These are phyloP conservation scores for Zymoseptoria ardabiliae DNA, from an alignment of 2,329 filamentous ascomycete species.

Conservation along the genomic window DNA sequence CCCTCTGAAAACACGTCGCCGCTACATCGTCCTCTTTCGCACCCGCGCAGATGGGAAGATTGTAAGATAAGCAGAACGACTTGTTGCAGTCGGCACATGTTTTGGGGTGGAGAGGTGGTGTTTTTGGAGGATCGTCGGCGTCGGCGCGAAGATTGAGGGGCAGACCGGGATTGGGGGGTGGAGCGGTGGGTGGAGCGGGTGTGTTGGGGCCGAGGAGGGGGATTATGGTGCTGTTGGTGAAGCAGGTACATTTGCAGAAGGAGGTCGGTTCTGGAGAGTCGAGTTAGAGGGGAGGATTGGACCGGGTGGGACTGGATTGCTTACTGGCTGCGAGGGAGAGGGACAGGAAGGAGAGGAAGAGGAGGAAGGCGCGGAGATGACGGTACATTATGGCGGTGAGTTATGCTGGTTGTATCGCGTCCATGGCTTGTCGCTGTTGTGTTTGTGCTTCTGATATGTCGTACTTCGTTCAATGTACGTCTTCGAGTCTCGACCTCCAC, in stretches of 20 bases:
- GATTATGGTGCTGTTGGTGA: slow-evolving; percentile 61
- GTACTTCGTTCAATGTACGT: too few relatives aligned
- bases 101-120: slow-evolving; percentile 11
- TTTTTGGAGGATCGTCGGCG: slow-evolving; percentile 7
- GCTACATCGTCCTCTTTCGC: slow-evolving; percentile 59
- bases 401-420: neutral
- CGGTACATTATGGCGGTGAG: neutral
- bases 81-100: slow-evolving; percentile 62
- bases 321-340: slow-evolving; percentile 38
- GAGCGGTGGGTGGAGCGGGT: slow-evolving; percentile 9
- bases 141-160: slow-evolving; percentile 15
- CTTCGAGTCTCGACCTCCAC: too few relatives aligned
- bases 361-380: slow-evolving; percentile 15
- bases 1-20: slow-evolving; percentile 61
- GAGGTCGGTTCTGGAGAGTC: slow-evolving; percentile 45
- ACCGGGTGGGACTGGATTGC: slow-evolving; percentile 8
- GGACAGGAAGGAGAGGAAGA: slow-evolving; percentile 31
- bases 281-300: slow-evolving; percentile 1
- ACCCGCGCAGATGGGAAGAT: slow-evolving; percentile 54
- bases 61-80: slow-evolving; percentile 57
- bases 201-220: slow-evolving; percentile 46
- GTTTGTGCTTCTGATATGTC: neutral
- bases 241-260: slow-evolving; percentile 67
- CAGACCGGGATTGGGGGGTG: slow-evolving; percentile 11
- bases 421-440: slow-evolving; percentile 1